phyloP scores from a whole-genome alignment of 495 filamentous ascomycete genomes.

The Choiromyces venosus region DNA sequence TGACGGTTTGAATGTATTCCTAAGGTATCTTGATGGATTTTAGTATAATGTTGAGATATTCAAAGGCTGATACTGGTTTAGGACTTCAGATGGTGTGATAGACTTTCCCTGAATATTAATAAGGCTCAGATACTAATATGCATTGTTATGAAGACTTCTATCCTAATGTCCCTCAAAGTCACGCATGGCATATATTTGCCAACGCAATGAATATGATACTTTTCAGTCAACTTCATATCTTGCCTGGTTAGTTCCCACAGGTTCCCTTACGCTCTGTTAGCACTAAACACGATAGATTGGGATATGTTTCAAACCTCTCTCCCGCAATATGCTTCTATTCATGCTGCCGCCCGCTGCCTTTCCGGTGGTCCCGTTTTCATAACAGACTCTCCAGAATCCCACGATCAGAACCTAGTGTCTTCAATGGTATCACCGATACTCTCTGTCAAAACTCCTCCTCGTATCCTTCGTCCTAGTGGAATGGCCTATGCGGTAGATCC shows the following conservation, averaged over 20 bases:
- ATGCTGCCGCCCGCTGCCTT: slow-evolving; percentile 81
- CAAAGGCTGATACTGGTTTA: slow-evolving; percentile 3
- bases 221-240: slow-evolving; percentile 62
- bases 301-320: slow-evolving; percentile 91
- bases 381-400: slow-evolving; percentile 77
- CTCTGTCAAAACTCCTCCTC: slow-evolving; percentile 1
- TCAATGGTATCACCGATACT: slow-evolving; percentile 53
- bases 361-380: slow-evolving; percentile 88
- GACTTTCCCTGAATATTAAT: neutral
- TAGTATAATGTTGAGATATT: neutral
- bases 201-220: slow-evolving; percentile 85
- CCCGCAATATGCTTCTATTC: slow-evolving; percentile 69
- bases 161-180: slow-evolving; percentile 65
- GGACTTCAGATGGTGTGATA: slow-evolving; percentile 25
- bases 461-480: slow-evolving; percentile 13
- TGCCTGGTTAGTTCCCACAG: slow-evolving; percentile 39
- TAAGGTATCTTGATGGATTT: neutral
- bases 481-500: slow-evolving; percentile 25
- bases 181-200: slow-evolving; percentile 88
- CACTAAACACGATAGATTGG: slow-evolving; percentile 58
- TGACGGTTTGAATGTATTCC: slow-evolving; percentile 48
- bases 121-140: slow-evolving; percentile 41
- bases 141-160: slow-evolving; percentile 76
- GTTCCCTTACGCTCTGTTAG: too few relatives aligned
- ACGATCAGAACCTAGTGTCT: slow-evolving; percentile 63